These are phyloP conservation scores for Gossypium thurberi DNA, from an alignment of 345 rosid genomes.

Conservation along the genomic window DNA sequence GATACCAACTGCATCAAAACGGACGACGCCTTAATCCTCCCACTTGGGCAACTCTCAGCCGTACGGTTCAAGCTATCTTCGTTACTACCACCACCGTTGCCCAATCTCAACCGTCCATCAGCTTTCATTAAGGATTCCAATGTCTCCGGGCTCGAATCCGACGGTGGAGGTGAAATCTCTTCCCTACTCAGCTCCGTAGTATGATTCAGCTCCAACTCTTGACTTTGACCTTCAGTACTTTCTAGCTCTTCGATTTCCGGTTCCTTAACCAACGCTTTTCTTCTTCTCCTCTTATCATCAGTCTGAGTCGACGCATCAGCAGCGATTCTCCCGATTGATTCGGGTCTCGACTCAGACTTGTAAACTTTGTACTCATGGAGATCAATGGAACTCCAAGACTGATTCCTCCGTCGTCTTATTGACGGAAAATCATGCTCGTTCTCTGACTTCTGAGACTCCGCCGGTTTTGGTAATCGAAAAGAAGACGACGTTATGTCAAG, in stretches of 20 bases:
- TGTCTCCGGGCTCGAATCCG: slow-evolving; percentile 94
- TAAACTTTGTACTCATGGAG: slow-evolving; percentile 79
- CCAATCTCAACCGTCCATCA: slow-evolving; percentile 54
- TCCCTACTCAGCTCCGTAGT: slow-evolving; percentile 62
- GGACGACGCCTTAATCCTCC: slow-evolving; percentile 63
- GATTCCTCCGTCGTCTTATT: slow-evolving; percentile 56
- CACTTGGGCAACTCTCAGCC: slow-evolving; percentile 45
- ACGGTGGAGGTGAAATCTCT: slow-evolving; percentile 94
- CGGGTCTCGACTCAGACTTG: slow-evolving; percentile 47
- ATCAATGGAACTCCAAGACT: slow-evolving; percentile 86
- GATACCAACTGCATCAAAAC: slow-evolving; percentile 92
- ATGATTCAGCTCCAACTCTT: slow-evolving; percentile 24
- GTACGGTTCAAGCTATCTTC: slow-evolving; percentile 38
- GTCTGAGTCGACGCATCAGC: slow-evolving; percentile 95
- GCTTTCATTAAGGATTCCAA: slow-evolving; percentile 75
- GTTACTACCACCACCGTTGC: slow-evolving; percentile 21
- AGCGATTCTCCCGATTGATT: slow-evolving; percentile 47
- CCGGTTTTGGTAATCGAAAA: slow-evolving; percentile 35
- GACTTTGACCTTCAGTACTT: slow-evolving; percentile 18
- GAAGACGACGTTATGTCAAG: slow-evolving; percentile 49
- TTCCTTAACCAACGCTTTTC: slow-evolving; percentile 34
- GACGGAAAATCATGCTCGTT: slow-evolving; percentile 35
- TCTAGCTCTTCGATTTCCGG: slow-evolving; percentile 27
- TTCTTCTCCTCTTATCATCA: slow-evolving; percentile 55
- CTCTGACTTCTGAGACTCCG: slow-evolving; percentile 20